A percentile compares a stretch with the other conserved stretches of the same genome.
Conservation (phyloP, 2,329 filamentous ascomycete species). For the Zymoseptoria brevis region DNA sequence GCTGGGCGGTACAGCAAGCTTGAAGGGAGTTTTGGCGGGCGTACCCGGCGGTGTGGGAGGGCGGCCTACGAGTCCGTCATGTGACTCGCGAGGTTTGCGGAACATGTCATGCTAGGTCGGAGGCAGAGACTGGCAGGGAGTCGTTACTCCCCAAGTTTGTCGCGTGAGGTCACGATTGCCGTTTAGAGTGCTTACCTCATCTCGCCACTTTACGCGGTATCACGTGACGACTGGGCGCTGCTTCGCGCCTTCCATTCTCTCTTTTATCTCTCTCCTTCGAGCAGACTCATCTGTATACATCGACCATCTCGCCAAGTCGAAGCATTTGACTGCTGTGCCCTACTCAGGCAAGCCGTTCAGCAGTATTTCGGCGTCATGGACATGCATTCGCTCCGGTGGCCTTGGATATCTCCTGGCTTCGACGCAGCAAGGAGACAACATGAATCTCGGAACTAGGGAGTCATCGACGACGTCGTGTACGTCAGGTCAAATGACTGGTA, state of each 20-base stretch:
- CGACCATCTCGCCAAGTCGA: too few relatives aligned
- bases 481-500: too few relatives aligned
- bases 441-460: too few relatives aligned
- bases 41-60: constrained; percentile 43
- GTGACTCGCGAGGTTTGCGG: constrained; percentile 43
- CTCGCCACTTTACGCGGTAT: not conserved
- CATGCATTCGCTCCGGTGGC: too few relatives aligned
- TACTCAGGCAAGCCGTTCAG: too few relatives aligned
- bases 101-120: constrained; percentile 37
- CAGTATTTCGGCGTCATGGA: too few relatives aligned
- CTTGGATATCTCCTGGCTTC: too few relatives aligned
- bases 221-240: not conserved
- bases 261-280: not conserved
- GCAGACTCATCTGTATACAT: too few relatives aligned
- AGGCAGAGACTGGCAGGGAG: not conserved
- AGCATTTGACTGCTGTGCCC: too few relatives aligned
- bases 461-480: too few relatives aligned
- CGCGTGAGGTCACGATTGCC: not conserved
- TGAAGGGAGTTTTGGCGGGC: constrained; percentile 24
- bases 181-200: not conserved
- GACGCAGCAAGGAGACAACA: too few relatives aligned
- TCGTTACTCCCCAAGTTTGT: not conserved
- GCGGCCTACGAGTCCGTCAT: constrained; percentile 38
- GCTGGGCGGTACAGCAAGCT: constrained; percentile 23
- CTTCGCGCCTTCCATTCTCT: not conserved